Evolutionary conservation across 1,284 basidiomycete genomes (phyloP), one percentile per base, ranked within the genome.

Genomic region (Rhodotorula sp.): DNA sequence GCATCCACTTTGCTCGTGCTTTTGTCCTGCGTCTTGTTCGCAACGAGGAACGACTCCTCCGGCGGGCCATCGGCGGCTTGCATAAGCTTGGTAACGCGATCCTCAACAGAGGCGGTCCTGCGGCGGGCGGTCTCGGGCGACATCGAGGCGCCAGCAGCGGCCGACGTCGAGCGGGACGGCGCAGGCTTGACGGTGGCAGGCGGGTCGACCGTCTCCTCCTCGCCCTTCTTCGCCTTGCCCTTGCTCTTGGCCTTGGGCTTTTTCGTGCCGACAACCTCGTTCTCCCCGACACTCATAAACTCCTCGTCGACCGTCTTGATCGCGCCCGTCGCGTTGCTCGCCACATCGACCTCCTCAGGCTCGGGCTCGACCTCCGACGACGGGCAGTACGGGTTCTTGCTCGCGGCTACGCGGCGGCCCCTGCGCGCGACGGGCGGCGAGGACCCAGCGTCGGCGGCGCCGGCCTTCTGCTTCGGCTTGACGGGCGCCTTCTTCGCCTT

Each of bases 91-190:
- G 39, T 36, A 32, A 58, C 44, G 7, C 60, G 39, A 3, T 50
- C 46, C 64, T 64, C 61, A n/a, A 51, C n/a, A 36, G 65, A 64
- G 22, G n/a, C 17, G 56, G 25, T 37, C 37, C 61, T 21, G n/a
- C 55, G 19, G 25, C 34, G 41, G 13, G 36, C 25, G 34, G 10
- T 22, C 10, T n/a, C 36, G 9, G 66, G 59, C 41, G 36, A 59
- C 37, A 2, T 39, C 27, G 56, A 58, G 21, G 8, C 17, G 15
- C n/a, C n/a, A 2, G 57, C 48, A 25, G 36, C 59, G 21, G 48
- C 60, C 2, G 36, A 53, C 13, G 57, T 32, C 37, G n/a, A 29
- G 39, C 39, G 17, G 27, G 57, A 57, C 56, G 56, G 32, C 34
- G 34, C 51, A 7, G 36, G 46, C 5, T 1, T 21, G 15, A 1